Evolutionary conservation across 192 early-diverging fungal species (phyloP).

Genomic region (Linnemannia zychae): DNA sequence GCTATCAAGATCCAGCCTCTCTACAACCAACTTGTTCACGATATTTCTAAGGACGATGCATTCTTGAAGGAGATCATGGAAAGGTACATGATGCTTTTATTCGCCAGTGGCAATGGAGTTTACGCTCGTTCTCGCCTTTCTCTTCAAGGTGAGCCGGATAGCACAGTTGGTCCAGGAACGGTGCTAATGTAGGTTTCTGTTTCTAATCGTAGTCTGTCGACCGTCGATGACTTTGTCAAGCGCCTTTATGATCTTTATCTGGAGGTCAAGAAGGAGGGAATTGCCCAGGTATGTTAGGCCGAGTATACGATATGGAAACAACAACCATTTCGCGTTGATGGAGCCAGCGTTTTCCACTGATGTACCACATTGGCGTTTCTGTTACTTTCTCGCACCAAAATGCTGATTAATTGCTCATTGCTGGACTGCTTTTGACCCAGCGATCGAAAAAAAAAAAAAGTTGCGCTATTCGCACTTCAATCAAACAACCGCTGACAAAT

Average conservation of each 20-base stretch:
- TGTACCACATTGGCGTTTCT: background rate
- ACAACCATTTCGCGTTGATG: background rate
- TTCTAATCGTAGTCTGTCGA: constrained; percentile 64
- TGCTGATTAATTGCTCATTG: constrained; percentile 1
- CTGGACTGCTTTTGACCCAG: constrained; percentile 19
- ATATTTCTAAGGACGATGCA: constrained; percentile 78
- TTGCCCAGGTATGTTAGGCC: constrained; percentile 64
- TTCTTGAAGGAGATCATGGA: constrained; percentile 83
- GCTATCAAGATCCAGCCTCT: constrained; percentile 83
- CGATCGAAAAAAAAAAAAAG: constrained; percentile 2
- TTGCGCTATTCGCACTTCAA: background rate
- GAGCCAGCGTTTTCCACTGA: background rate
- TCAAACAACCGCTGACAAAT: background rate
- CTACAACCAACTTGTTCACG: constrained; percentile 87
- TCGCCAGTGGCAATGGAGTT: too few relatives aligned
- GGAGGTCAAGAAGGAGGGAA: constrained; percentile 68
- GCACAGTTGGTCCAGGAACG: background rate
- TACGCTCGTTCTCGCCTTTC: background rate
- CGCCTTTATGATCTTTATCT: constrained; percentile 84
- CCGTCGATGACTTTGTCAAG: constrained; percentile 89
- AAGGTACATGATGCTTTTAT: constrained; percentile 60
- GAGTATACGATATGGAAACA: too few relatives aligned
- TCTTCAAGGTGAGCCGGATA: background rate
- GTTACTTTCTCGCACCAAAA: background rate
- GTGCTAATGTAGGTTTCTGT: constrained; percentile 9